phyloP scores from a whole-genome alignment of 768 basidiomycete genomes.

The Rhodotorula graminis region DNA sequence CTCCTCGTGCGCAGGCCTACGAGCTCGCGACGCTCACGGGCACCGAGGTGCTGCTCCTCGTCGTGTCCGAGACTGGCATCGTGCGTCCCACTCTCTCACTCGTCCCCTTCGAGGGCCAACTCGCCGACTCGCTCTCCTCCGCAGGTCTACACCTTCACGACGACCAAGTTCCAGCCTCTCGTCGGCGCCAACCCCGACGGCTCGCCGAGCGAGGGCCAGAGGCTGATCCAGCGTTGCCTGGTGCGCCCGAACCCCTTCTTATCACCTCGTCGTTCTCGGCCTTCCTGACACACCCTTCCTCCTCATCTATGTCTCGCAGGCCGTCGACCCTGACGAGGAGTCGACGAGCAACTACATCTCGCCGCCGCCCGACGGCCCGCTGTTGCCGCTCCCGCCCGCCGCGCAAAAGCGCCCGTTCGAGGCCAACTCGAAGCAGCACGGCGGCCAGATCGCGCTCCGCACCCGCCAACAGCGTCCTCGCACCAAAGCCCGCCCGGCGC shows the following conservation, averaged over 20 bases:
- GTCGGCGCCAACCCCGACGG: conserved; percentile 72
- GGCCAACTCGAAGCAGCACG: conserved; percentile 33
- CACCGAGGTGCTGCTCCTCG: conserved; percentile 92
- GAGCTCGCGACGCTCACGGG: conserved; percentile 98
- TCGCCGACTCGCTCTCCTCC: too few species aligned
- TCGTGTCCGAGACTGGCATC: conserved; percentile 89
- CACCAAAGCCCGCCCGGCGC: conserved; percentile 18
- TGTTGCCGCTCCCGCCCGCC: conserved; percentile 33
- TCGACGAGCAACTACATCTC: conserved; percentile 33
- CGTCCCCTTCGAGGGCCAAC: too few species aligned
- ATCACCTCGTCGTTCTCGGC: neutral
- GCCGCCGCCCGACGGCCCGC: conserved; percentile 34
- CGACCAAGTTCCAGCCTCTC: conserved; percentile 91
- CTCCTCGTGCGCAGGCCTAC: conserved; percentile 65
- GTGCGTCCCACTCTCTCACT: neutral
- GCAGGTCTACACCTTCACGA: conserved; percentile 97
- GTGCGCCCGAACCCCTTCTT: conserved; percentile 8
- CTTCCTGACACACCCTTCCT: neutral
- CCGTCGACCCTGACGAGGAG: conserved; percentile 20
- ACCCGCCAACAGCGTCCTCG: conserved; percentile 32
- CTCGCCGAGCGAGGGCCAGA: conserved; percentile 66
- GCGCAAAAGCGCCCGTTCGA: conserved; percentile 38
- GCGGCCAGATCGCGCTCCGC: conserved; percentile 37
- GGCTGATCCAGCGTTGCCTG: conserved; percentile 60
- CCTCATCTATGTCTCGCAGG: conserved; percentile 6